Evolutionary conservation across 192 early-diverging fungal genomes (phyloP), one percentile per base, ranked within the genome.

Genomic region (Mortierella antarctica): DNA sequence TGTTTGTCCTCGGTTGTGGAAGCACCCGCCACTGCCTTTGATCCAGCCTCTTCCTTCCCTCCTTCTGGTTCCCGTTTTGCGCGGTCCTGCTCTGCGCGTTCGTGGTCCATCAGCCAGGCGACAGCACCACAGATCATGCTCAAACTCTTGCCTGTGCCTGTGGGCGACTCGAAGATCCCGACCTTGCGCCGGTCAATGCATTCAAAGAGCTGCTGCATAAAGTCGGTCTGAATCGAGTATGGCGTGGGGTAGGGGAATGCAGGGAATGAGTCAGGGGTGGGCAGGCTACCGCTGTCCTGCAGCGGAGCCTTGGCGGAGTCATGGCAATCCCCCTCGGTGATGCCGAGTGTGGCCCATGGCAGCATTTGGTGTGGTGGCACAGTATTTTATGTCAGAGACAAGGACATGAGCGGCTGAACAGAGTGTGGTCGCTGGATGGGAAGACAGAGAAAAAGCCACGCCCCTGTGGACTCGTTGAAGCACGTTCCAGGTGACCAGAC

Each of bases 121-220:
- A 97, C 70, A 2, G 94, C 86, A 0, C 95, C 94, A 84, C 95
- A 96, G 42, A 97, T 92, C 41, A 98, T 84, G 62, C 91, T 92
- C 7, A 98, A 87, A 40, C 94, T 94, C 83, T 98, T 98, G 42
- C 97, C 96, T 1, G 96, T 98, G 2, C 96, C 96, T 10, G 96
- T 98, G 14, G 96, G 96, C 39, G 91, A 93, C 79, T 98, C 96
- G 66, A 98, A 95, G 13, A 98, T 89, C 18, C 89, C 91, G 54
- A 98, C 86, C 57, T 93, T 87, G 8, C 87, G 73, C 17, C 87
- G 54, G 44, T 94, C 90, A 17, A 96, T 84, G 10, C 88, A 87
- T 44, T 89, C 81, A 73, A 94, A 96, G 50, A 97, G 75, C 23
- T 80, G 81, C 31, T 78, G 64, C 95, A 97, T 97, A 52, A 97